Conservation (phyloP, 164 flowering plant genomes). For the Umbilicus rupestris region DNA sequence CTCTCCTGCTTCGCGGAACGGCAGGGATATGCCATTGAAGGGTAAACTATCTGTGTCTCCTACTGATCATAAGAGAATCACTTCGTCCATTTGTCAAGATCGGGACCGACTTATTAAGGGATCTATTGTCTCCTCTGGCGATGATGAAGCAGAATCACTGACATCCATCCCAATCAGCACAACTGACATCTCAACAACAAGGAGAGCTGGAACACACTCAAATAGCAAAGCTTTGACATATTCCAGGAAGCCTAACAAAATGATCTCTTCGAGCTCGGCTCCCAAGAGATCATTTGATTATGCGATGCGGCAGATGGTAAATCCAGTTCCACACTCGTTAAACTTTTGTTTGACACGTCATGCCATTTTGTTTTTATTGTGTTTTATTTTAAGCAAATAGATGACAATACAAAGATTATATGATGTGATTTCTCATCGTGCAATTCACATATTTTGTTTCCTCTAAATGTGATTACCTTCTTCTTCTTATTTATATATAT, state of each 20-base stretch:
- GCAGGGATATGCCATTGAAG: conserved; percentile 41
- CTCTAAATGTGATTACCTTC: too few relatives aligned
- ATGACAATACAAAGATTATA: background rate
- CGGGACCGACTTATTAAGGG: conserved; percentile 68
- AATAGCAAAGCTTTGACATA: conserved; percentile 36
- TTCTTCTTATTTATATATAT: too few relatives aligned
- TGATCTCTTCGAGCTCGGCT: conserved; percentile 53
- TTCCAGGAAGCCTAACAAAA: conserved; percentile 48
- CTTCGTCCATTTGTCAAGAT: conserved; percentile 72
- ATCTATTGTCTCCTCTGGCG: conserved; percentile 79
- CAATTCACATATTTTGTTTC: too few relatives aligned
- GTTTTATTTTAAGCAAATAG: background rate
- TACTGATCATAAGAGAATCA: conserved; percentile 70
- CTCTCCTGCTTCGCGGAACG: conserved; percentile 86
- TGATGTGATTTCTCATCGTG: too few relatives aligned
- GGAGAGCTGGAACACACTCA: conserved; percentile 35
- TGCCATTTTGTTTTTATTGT: too few relatives aligned
- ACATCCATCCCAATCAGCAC: conserved; percentile 44
- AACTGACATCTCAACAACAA: conserved; percentile 29
- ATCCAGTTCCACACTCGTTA: conserved; percentile 1
- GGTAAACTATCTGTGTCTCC: conserved; percentile 82
- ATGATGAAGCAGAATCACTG: conserved; percentile 77
- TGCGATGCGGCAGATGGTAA: conserved; percentile 79
- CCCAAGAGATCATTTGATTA: conserved; percentile 83
- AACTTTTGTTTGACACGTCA: too few relatives aligned